Evolutionary conservation across 129 eudicot genomes (phyloP), one percentile per base, ranked within the genome.

Genomic region (Artemisia annua): DNA sequence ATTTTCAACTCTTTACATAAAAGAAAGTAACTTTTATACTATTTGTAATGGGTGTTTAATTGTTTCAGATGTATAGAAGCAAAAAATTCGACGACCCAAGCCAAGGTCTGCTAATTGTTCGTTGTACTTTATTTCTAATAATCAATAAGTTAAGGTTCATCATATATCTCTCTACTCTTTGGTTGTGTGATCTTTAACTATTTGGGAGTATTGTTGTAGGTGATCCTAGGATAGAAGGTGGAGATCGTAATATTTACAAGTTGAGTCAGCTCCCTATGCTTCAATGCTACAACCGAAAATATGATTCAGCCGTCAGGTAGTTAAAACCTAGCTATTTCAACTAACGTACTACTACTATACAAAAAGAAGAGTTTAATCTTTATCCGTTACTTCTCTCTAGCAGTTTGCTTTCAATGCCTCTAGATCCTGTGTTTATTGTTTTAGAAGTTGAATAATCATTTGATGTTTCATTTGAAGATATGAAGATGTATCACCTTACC

Each of bases 1-100:
- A n/a, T 20, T 57, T 3, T 1, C 28, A 22, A 5, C 43, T 32
- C 43, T 32, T 32, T 22, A 10, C 24, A 71, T 71, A 19, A 17
- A 66, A 35, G 19, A 57, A 66, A 35, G 19, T 50, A 24, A 35
- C 15, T 54, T 62, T 22, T 16, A 24, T 44, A 13, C 11, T 67
- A 68, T 69, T 5, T 67, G 17, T 30, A 79, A 22, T 79, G 66
- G 67, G 35, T 71, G 12, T 70, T 63, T 78, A n/a, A 67, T 73
- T 70, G 30, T 32, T 59, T 57, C 80, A 92, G 98, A 92, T 92
- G 98, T 87, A 79, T 54, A 89, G 98, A 77, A 92, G 91, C 88
- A 92, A 89, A 83, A 92, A 87, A 81, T 81, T 75, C 39, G 98
- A 89, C 7, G 96, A 83, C n/a, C 83, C 85, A 19, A 67, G 80